Evolutionary conservation across 2,329 filamentous ascomycete genomes (phyloP), one percentile per base, ranked within the genome.

Genomic region (Aspergillus ibericus): DNA sequence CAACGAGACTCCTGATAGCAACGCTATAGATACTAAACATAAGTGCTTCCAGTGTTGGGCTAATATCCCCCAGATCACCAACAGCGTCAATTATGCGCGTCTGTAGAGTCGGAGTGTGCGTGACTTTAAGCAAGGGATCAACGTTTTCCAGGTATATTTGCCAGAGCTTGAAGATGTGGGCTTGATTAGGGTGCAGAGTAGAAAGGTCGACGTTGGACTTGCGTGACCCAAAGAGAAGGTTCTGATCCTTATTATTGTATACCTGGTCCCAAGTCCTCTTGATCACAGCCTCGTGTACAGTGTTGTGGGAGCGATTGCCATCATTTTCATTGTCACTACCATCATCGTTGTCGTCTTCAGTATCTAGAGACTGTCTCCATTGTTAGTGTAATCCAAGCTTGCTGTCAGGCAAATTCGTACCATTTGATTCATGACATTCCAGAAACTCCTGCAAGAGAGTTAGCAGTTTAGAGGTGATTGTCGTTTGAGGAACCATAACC

Each of bases 101-200:
- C 68, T 90, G 87, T 1, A 90, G 75, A 1, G 82, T 88, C 0
- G 87, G 86, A 0, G 85, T 83, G 67, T 91, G 88, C 0, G 85
- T 87, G 56, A 90, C 79, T 67, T 89, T 90, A 48, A 89, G 78
- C 5, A 91, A 70, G 0, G 88, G 86, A 64, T 90, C 86, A 64
- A 90, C 84, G 65, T 89, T 89, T 62, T 86, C 83, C 42, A 90
- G 80, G 68, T 88, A 91, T 15, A 85, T 80, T 71, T 90, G 87
- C 88, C 88, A 91, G 9, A 77, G 66, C 34, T 61, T 63, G 56
- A 76, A 72, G 8, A 88, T 63, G 84, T 90, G 85, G 12, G 85
- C 81, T 0, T 86, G 83, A 4, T 85, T 78, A 0, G 90, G 90
- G 64, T 89, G 87, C 0, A 86, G 63, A 1, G 75, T 70, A 4